Base-by-base conservation (phyloP, 208 protist species). In the Acanthamoeba triangularis region DNA sequence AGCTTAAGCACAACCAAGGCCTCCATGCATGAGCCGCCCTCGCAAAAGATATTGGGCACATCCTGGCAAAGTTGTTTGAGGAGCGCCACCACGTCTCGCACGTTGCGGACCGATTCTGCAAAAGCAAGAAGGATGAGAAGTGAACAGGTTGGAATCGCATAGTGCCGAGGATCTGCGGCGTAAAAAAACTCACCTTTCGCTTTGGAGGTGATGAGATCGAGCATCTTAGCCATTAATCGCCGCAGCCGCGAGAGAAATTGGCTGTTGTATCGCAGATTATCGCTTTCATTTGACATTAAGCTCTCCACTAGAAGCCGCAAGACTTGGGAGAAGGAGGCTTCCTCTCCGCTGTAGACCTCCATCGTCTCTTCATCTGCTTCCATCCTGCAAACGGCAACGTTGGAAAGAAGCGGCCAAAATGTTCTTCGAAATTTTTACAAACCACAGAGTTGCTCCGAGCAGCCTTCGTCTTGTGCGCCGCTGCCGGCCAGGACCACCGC, bases 21-120 rank as follows among this genome's bases (percentile, higher is more conserved):
- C 35, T 88, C 80, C 80, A 88, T 88, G 80, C 80, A 88, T 18
- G 80, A 61, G 49, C 80, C 80, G n/a, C 49, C 80, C 28, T 59
- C 80, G 25, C 30, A 41, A 41, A 88, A 88, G 28, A 88, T 56
- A 49, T 88, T 88, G 80, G 80, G 80, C 49, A 88, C 80, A n/a
- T 88, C 80, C n/a, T 88, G 80, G 80, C 80, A 88, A 3, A 88
- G 80, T 10, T 88, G 47, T 30, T 44, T 61, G 49, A 88, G 49
- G 49, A 88, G 49, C n/a, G 30, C 80, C 49, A 88, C 52, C 49
- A 88, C 80, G n/a, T 88, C 80, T n/a, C 80, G 80, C 80, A 88
- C 80, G 80, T 88, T 88, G n/a, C 80, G 80, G n/a, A 88, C 80
- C 25, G 80, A 88, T 16, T 65, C 80, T 88, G 80, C 49, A 65